Evolutionary conservation across 305 asterid species (phyloP).

Genomic region (Rubia tinctorum): DNA sequence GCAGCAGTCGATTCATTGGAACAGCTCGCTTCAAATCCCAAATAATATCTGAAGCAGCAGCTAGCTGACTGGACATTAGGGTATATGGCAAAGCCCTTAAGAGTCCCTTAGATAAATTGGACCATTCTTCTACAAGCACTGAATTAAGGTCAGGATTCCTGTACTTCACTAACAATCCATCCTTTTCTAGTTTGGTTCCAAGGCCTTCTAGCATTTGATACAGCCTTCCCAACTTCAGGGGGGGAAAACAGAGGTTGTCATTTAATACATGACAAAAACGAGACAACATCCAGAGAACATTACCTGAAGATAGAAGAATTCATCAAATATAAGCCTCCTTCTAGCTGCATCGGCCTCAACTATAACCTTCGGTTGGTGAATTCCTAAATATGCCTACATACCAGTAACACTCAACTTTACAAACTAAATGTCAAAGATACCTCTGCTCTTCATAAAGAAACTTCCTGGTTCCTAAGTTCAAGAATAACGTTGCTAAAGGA

Average conservation of each 20-base stretch:
- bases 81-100: constrained; percentile 78
- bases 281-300: not conserved
- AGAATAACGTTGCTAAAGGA: not conserved
- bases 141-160: constrained; percentile 58
- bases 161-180: constrained; percentile 67
- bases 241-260: not conserved
- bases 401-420: not conserved
- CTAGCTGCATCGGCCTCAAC: constrained; percentile 85
- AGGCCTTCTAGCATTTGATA: constrained; percentile 96
- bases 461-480: not conserved
- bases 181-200: constrained; percentile 70
- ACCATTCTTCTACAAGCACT: constrained; percentile 63
- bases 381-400: constrained; percentile 83
- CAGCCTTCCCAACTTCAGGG: constrained; percentile 67
- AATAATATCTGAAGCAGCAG: constrained; percentile 84
- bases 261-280: not conserved
- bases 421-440: not conserved
- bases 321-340: constrained; percentile 93
- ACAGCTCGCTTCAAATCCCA: constrained; percentile 93
- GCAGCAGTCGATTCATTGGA: constrained; percentile 92
- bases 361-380: constrained; percentile 78
- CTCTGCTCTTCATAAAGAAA: not conserved
- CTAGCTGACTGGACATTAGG: constrained; percentile 79
- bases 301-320: constrained; percentile 97
- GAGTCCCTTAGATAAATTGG: constrained; percentile 55